Evolutionary conservation across 257 asterid species (phyloP).

Genomic region (Buddleja alternifolia): DNA sequence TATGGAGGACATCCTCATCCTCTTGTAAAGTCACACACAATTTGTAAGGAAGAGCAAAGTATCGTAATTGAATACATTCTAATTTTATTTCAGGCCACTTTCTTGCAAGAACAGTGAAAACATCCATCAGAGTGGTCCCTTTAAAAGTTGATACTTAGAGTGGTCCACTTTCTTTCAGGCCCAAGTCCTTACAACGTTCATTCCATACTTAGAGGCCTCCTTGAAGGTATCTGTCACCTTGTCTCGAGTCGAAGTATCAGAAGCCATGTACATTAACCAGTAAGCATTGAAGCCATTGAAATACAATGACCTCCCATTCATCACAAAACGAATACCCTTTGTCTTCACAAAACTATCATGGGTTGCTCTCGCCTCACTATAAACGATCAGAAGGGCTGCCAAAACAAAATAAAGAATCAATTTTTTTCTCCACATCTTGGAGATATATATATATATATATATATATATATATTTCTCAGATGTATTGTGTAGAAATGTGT

Average conservation of each 20-base stretch:
- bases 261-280: slow-evolving; percentile 60
- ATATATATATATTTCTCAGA: not conserved
- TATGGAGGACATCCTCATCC: too few relatives aligned
- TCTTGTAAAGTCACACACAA: too few relatives aligned
- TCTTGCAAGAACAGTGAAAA: too few relatives aligned
- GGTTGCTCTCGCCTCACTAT: slow-evolving; percentile 23
- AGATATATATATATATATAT: not conserved
- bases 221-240: slow-evolving; percentile 47
- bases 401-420: slow-evolving; percentile 12
- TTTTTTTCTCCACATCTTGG: slow-evolving; percentile 33
- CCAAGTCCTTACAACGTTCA: slow-evolving; percentile 55
- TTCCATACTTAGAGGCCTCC: slow-evolving; percentile 51
- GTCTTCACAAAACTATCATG: slow-evolving; percentile 34
- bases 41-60: too few relatives aligned
- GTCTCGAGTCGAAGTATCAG: slow-evolving; percentile 43
- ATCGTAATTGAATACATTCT: too few relatives aligned
- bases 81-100: too few relatives aligned
- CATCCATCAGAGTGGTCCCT: too few relatives aligned
- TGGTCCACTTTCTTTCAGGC: too few relatives aligned
- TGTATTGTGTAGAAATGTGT: not conserved
- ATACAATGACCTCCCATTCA: slow-evolving; percentile 44
- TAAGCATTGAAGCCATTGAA: slow-evolving; percentile 67
- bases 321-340: slow-evolving; percentile 44
- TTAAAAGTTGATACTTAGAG: too few relatives aligned
- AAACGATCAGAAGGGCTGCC: slow-evolving; percentile 25